Base-by-base conservation (phyloP, 2,329 filamentous ascomycete genomes). In the Thelonectria rubi region DNA sequence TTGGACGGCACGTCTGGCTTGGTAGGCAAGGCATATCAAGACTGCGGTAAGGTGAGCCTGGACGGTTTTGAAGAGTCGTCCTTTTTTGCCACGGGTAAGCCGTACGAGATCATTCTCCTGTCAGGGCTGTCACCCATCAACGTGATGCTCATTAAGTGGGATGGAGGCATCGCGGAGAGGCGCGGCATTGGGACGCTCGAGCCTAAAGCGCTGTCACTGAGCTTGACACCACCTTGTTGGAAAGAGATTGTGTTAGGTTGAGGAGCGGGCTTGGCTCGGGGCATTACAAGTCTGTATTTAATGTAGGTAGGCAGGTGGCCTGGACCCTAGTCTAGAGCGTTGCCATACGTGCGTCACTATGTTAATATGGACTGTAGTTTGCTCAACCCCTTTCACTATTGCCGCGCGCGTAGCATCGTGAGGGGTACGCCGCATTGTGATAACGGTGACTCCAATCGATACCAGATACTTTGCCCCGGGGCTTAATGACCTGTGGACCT, bases 11-110 rank as follows among this genome's bases (percentile, higher is more conserved):
- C 10, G 0, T 43, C 12, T 4, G 2, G 26, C 3, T 40, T 66
- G 3, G 1, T 1, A 6, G 65, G 56, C 7, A 37, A 8, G 1
- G 49, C 50, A 3, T 9, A 30, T 32, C 7, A 0, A 7, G 42
- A 30, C 9, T 58, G 55, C 11, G 63, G 63, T 2, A 8, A 20
- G 0, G 37, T 65, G 9, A 17, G 1, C 2, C n/a, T 65, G 1
- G 60, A 64, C 26, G 48, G 60, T 0, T 60, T 62, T 17, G 49
- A 64, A 40, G 65, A 64, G n/a, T 53, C 57, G 2, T 32, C 48
- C 0, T 60, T 32, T 17, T 60, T 60, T 1, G 45, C 61, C 9
- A 43, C 55, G 1, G 17, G 12, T 1, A 15, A 34, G 5, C 10
- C 56, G 1, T 32, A 62, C 7, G 48, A 67, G 40, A 2, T 64